These are phyloP conservation scores for Skeletonema costatum DNA, from an alignment of 108 stramenopile genomes.

Conservation along the genomic window DNA sequence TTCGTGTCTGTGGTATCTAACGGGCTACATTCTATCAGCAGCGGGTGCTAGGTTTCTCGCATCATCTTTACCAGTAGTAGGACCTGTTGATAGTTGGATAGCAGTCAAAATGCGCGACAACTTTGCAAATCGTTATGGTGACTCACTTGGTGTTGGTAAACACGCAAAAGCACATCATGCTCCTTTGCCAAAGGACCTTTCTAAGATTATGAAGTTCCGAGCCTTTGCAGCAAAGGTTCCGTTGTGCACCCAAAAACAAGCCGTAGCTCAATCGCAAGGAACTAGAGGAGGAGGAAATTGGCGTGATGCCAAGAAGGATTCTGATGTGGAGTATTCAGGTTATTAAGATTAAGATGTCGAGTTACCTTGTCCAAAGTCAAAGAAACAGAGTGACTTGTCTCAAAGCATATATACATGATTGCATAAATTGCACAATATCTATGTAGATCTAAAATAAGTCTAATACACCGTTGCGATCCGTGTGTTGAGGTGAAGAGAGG, in stretches of 20 bases:
- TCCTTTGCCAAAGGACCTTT: constrained; percentile 59
- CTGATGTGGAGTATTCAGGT: background rate
- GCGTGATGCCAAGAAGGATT: background rate
- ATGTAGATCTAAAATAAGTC: too few species aligned
- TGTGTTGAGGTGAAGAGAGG: too few species aligned
- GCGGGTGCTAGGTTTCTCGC: constrained; percentile 67
- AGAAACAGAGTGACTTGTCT: too few species aligned
- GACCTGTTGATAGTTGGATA: constrained; percentile 81
- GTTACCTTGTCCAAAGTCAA: too few species aligned
- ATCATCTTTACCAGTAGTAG: constrained; percentile 63
- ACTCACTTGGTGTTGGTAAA: constrained; percentile 68
- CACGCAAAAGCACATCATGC: constrained; percentile 22
- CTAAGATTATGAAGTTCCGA: constrained; percentile 65
- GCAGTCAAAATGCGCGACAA: constrained; percentile 73
- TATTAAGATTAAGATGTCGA: too few species aligned
- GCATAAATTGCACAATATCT: too few species aligned
- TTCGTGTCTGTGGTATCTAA: constrained; percentile 82
- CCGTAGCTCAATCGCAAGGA: background rate
- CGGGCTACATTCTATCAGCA: constrained; percentile 76
- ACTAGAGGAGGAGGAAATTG: constrained; percentile 23
- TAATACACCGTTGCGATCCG: too few species aligned
- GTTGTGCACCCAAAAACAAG: constrained; percentile 69
- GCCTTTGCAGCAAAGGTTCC: constrained; percentile 78
- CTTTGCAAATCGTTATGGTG: constrained; percentile 78
- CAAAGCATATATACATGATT: too few species aligned